Percentiles rank a stretch among this genome's conserved stretches.
Evolutionary conservation across 164 flowering plant genomes (phyloP).

Genomic region (Chimonanthus salicifolius): DNA sequence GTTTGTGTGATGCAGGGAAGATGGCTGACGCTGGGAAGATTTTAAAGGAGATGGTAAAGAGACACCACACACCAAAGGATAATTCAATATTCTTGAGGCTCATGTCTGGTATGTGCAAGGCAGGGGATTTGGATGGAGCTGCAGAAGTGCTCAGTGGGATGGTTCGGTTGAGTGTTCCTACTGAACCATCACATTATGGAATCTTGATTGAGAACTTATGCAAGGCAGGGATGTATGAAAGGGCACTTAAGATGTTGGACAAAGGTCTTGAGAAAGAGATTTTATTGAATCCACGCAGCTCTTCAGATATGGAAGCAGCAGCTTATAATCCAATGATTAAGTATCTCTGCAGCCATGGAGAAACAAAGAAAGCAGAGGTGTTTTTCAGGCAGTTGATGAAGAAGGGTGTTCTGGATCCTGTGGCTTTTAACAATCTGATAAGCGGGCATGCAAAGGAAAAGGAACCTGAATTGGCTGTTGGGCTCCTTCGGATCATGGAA

Average conservation of each 20-base stretch:
- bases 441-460: conserved; percentile 78
- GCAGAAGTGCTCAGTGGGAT: conserved; percentile 69
- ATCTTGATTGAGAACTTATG: conserved; percentile 68
- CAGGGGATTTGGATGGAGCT: conserved; percentile 69
- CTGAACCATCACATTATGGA: conserved; percentile 89
- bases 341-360: conserved; percentile 64
- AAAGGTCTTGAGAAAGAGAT: conserved; percentile 73
- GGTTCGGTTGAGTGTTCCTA: conserved; percentile 63
- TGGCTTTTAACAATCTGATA: conserved; percentile 67
- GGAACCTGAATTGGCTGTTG: conserved; percentile 59
- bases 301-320: conserved; percentile 56
- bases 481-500: conserved; percentile 70
- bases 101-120: conserved; percentile 52
- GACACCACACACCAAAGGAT: conserved; percentile 59
- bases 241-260: conserved; percentile 62
- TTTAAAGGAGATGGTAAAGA: conserved; percentile 66
- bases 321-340: conserved; percentile 69
- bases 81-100: conserved; percentile 57
- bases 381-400: conserved; percentile 76
- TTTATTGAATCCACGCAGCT: conserved; percentile 44
- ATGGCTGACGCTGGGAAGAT: conserved; percentile 57
- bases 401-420: conserved; percentile 63
- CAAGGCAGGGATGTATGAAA: conserved; percentile 51
- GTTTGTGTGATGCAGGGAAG: conserved; percentile 74
- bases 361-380: conserved; percentile 61